A percentile compares a stretch with the other conserved stretches of the same genome.
Evolutionary conservation across 208 protist species (phyloP).

Genomic region (Paratrypanosoma confusum): DNA sequence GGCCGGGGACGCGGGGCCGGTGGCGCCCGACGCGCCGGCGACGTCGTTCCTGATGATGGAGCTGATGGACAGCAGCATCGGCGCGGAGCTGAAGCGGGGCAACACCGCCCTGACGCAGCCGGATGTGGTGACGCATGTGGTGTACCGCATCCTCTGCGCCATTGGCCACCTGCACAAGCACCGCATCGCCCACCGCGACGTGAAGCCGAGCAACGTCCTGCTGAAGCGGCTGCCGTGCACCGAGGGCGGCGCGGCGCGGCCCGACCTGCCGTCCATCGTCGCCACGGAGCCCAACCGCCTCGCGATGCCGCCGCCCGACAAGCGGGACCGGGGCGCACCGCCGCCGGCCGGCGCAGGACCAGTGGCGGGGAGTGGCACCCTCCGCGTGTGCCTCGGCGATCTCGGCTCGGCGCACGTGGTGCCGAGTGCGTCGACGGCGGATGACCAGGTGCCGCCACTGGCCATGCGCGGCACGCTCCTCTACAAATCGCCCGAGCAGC

Average conservation of each 20-base stretch:
- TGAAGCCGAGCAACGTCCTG: constrained; percentile 79
- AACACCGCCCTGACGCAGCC: constrained; percentile 32
- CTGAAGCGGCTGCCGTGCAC: constrained; percentile 17
- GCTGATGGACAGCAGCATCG: constrained; percentile 74
- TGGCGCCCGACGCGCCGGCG: too few relatives aligned
- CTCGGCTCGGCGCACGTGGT: constrained; percentile 60
- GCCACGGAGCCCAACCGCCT: too few relatives aligned
- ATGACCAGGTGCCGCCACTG: too few relatives aligned
- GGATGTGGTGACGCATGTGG: constrained; percentile 19
- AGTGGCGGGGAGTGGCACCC: too few relatives aligned
- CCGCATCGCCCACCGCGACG: constrained; percentile 59
- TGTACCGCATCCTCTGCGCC: constrained; percentile 36
- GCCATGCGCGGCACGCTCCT: constrained; percentile 57
- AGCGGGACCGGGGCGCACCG: too few relatives aligned
- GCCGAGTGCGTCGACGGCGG: too few relatives aligned
- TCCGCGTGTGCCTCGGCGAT: too few relatives aligned
- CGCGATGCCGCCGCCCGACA: too few relatives aligned
- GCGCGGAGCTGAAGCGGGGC: constrained; percentile 33
- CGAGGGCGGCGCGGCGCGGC: too few relatives aligned
- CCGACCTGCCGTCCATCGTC: too few relatives aligned
- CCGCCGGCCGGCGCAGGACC: too few relatives aligned
- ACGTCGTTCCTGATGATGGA: constrained; percentile 59
- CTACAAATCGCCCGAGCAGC: constrained; percentile 73
- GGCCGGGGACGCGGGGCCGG: too few relatives aligned
- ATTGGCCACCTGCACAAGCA: constrained; percentile 44